phyloP scores from a whole-genome alignment of 2,329 filamentous ascomycete species.

The Zarea fungicola region DNA sequence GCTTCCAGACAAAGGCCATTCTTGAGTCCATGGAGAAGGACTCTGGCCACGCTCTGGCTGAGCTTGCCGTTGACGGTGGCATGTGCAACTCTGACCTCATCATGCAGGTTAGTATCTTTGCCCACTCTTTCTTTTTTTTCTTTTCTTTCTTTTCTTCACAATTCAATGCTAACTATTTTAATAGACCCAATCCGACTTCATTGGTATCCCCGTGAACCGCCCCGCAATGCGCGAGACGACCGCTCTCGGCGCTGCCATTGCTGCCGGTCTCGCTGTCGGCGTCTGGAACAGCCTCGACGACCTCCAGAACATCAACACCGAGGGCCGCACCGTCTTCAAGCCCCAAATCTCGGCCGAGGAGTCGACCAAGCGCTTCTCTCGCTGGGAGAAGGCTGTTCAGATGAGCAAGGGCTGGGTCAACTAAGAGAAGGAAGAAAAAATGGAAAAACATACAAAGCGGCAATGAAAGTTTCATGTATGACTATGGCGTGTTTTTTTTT shows the following conservation, averaged over 20 bases:
- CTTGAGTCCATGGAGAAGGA: constrained; percentile 77
- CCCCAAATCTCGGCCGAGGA: constrained; percentile 57
- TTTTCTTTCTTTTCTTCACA: background rate
- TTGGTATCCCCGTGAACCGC: constrained; percentile 71
- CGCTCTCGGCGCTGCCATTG: constrained; percentile 74
- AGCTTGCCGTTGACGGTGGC: constrained; percentile 77
- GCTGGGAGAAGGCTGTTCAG: constrained; percentile 71
- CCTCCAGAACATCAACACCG: constrained; percentile 64
- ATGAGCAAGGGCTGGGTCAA: constrained; percentile 70
- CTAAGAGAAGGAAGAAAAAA: no score
- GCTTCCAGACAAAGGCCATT: constrained; percentile 79
- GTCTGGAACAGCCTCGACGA: constrained; percentile 72
- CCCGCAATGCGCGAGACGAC: constrained; percentile 82
- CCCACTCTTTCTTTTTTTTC: background rate
- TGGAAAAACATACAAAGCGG: no score
- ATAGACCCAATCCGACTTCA: constrained; percentile 72
- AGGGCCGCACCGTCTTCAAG: constrained; percentile 63
- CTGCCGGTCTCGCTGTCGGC: constrained; percentile 70
- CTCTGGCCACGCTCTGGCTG: constrained; percentile 64
- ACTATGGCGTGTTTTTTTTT: constrained; percentile 7
- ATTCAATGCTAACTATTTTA: background rate
- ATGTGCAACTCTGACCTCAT: constrained; percentile 77
- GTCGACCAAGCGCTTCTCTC: constrained; percentile 58
- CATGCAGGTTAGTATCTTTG: constrained; percentile 54
- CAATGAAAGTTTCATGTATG: background rate